Evolutionary conservation across 352 stramenopile genomes (phyloP).

Genomic region (Phytophthora niederhauseri): DNA sequence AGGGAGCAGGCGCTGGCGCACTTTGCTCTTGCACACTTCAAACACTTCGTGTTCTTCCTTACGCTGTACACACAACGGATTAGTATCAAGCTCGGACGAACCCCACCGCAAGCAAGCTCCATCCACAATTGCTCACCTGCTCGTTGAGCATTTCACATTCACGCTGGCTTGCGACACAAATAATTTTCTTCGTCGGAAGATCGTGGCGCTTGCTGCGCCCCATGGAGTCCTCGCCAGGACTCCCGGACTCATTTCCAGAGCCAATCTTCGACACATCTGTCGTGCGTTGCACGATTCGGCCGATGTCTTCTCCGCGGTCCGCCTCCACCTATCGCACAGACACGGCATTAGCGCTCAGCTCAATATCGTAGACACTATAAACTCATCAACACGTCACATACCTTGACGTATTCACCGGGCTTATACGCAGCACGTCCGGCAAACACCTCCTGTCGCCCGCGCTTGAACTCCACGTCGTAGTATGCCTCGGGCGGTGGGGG

Average conservation of each 20-base stretch:
- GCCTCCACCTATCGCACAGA: slow-evolving; percentile 92
- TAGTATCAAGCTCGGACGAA: background rate
- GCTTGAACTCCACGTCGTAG: slow-evolving; percentile 97
- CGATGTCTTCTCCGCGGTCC: slow-evolving; percentile 97
- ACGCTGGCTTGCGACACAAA: slow-evolving; percentile 91
- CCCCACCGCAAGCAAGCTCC: background rate
- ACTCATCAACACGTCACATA: slow-evolving; percentile 25
- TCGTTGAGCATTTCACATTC: slow-evolving; percentile 93
- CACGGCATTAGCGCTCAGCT: background rate
- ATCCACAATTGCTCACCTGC: slow-evolving; percentile 52
- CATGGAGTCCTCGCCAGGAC: slow-evolving; percentile 46
- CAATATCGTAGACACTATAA: background rate
- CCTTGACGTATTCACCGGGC: slow-evolving; percentile 95
- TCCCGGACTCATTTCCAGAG: slow-evolving; percentile 36
- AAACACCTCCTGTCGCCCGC: slow-evolving; percentile 91
- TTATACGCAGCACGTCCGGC: slow-evolving; percentile 87
- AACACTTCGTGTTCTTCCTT: slow-evolving; percentile 97
- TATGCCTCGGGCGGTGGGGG: slow-evolving; percentile 77
- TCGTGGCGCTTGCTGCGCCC: slow-evolving; percentile 70
- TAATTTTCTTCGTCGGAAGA: slow-evolving; percentile 91
- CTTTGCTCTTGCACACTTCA: slow-evolving; percentile 97
- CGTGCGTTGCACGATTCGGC: slow-evolving; percentile 91
- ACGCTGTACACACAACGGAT: slow-evolving; percentile 42
- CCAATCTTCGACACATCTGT: slow-evolving; percentile 84
- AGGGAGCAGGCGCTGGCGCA: slow-evolving; percentile 92